phyloP scores from a whole-genome alignment of 441 rosid genomes.

The Euphorbia schlechtendalii region DNA sequence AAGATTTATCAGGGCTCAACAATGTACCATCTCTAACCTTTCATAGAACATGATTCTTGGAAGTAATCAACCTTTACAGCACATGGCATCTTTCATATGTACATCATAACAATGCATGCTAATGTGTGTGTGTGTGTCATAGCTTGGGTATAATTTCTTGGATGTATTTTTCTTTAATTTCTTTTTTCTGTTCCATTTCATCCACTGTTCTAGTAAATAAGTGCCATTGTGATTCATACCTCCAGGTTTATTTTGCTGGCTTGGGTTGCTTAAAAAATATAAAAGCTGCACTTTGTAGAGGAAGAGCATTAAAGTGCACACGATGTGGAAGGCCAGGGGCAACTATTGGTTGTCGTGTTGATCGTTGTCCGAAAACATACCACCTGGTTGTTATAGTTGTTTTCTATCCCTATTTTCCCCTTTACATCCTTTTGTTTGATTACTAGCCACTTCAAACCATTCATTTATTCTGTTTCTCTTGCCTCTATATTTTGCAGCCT shows the following conservation, averaged over 20 bases:
- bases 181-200: conserved; percentile 13
- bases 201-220: conserved; percentile 14
- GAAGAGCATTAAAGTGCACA: conserved; percentile 85
- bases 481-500: conserved; percentile 55
- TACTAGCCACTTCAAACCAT: not conserved
- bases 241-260: conserved; percentile 97
- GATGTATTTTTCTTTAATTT: not conserved
- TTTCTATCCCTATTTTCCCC: conserved; percentile 7
- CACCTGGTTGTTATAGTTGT: conserved; percentile 67
- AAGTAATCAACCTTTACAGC: conserved; percentile 20
- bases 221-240: conserved; percentile 21
- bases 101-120: not conserved
- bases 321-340: conserved; percentile 99
- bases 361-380: conserved; percentile 95
- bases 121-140: not conserved
- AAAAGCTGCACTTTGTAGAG: conserved; percentile 94
- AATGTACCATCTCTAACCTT: conserved; percentile 15
- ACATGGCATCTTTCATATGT: conserved; percentile 3
- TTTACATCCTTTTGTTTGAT: not conserved
- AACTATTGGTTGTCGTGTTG: conserved; percentile 98
- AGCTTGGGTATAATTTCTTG: not conserved
- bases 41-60: conserved; percentile 21
- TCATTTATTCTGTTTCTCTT: conserved; percentile 1
- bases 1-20: conserved; percentile 15
- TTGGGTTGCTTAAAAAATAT: conserved; percentile 90